Percentiles rank a stretch among this genome's conserved stretches.
phyloP scores from a whole-genome alignment of 345 rosid genomes.

The Cardamine chenopodiifolia region DNA sequence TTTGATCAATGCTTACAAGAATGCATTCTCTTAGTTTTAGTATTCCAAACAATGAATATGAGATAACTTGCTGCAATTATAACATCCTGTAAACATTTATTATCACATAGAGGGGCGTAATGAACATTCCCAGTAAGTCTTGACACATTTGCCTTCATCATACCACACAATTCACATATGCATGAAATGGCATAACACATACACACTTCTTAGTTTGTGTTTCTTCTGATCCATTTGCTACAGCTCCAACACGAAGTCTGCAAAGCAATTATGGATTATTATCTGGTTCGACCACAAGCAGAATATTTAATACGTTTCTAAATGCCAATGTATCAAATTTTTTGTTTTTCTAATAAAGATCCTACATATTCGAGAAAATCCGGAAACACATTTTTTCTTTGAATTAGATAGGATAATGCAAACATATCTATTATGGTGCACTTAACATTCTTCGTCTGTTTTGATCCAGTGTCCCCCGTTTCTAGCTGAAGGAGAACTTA shows the following conservation, averaged over 20 bases:
- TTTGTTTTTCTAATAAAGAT: neutral
- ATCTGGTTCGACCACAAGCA: slow-evolving; percentile 20
- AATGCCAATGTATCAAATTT: neutral
- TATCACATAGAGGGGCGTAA: slow-evolving; percentile 39
- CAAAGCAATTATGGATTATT: slow-evolving; percentile 32
- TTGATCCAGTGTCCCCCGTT: slow-evolving; percentile 83
- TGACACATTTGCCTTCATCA: slow-evolving; percentile 36
- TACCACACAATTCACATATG: slow-evolving; percentile 44
- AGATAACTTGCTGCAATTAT: slow-evolving; percentile 19
- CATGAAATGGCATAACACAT: slow-evolving; percentile 39
- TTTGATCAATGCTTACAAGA: slow-evolving; percentile 10
- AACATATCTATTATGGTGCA: slow-evolving; percentile 31
- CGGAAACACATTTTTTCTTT: slow-evolving; percentile 1
- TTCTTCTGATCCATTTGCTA: slow-evolving; percentile 45
- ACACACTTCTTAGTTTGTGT: slow-evolving; percentile 36
- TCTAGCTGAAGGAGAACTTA: slow-evolving; percentile 45
- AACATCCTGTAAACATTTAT: slow-evolving; percentile 39
- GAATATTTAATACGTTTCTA: slow-evolving; percentile 19
- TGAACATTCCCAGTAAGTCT: slow-evolving; percentile 36
- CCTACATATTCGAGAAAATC: slow-evolving; percentile 1
- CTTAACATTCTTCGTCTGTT: slow-evolving; percentile 95
- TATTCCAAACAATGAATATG: slow-evolving; percentile 8
- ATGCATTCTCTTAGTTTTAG: slow-evolving; percentile 1
- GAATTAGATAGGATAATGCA: slow-evolving; percentile 5
- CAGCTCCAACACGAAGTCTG: slow-evolving; percentile 95